Evolutionary conservation across 73 alveolate genomes (phyloP), one percentile per base, ranked within the genome.

Genomic region (Effrenium voratum): DNA sequence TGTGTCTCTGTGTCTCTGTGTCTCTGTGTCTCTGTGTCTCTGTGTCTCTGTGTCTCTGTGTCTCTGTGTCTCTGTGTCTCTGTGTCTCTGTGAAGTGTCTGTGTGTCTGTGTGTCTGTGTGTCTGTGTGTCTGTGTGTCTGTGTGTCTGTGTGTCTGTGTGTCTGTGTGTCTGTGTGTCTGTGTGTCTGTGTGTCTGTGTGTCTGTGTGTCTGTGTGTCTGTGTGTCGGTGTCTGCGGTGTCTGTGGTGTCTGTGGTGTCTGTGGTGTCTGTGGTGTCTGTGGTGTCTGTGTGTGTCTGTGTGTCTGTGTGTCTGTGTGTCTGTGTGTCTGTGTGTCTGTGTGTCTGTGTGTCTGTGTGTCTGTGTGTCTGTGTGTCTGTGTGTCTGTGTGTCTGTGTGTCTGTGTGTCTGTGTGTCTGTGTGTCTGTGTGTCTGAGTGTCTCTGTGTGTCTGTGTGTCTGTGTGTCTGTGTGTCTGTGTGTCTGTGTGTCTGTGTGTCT

Each of bases 1-100:
- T 75, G 86, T 75, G 59, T 75, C 59, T 75, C 44, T 75, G 86
- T 75, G 86, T 75, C 59, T 75, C 44, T 75, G 86, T 75, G 59
- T 75, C 59, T 75, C 55, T 75, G 86, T 75, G 40, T 75, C 40
- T 75, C 55, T 75, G 59, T 75, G 59, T 75, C 40, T 75, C 40
- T 75, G 59, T 75, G 86, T 75, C 40, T 75, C 57, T 75, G 63
- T 76, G 57, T 41, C 88, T 41, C 41, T 76, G 50, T 34, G 63
- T 76, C 30, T 41, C 63, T 41, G 63, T 36, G 88, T 76, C 30
- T 76, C 88, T 75, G 57, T 38, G 57, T 75, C 57, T 75, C n/a
- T 75, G 86, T 38, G n/a, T 34, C 59, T n/a, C n/a, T n/a, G n/a
- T n/a, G n/a, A n/a, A n/a, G n/a, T 26, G 59, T 75, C 86, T 34